These are phyloP conservation scores for Scopulariopsis brevicaulis DNA, from an alignment of 2,329 filamentous ascomycete genomes.

Conservation along the genomic window DNA sequence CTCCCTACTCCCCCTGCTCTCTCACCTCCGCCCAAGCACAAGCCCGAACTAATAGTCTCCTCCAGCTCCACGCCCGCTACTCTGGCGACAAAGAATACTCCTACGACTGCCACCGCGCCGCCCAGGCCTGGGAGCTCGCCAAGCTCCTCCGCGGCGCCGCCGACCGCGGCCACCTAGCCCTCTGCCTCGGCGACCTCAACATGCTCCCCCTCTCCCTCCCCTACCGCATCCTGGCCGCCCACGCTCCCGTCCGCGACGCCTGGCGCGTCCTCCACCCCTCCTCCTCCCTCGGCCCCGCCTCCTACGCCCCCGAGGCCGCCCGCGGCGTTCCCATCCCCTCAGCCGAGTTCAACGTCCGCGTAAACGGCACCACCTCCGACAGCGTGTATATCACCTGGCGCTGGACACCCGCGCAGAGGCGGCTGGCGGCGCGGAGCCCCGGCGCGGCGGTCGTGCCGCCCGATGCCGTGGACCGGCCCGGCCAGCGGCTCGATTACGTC, in stretches of 20 bases:
- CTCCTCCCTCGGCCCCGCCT: constrained; percentile 65
- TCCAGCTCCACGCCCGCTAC: constrained; percentile 69
- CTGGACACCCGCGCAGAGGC: constrained; percentile 64
- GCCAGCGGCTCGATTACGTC: constrained; percentile 91
- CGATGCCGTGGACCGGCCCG: constrained; percentile 55
- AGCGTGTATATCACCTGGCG: constrained; percentile 85
- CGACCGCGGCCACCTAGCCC: constrained; percentile 69
- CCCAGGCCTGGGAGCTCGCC: constrained; percentile 90
- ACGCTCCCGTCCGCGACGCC: constrained; percentile 67
- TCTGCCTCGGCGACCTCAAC: constrained; percentile 91
- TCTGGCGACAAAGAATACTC: constrained; percentile 68
- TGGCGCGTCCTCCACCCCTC: constrained; percentile 81
- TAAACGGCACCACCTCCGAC: constrained; percentile 84
- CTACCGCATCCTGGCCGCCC: constrained; percentile 69
- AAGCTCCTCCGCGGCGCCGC: constrained; percentile 77
- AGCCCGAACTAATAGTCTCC: neutral
- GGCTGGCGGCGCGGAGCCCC: constrained; percentile 50
- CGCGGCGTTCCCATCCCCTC: constrained; percentile 59
- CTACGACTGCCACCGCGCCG: constrained; percentile 81
- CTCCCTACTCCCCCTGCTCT: neutral
- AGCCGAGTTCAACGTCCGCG: constrained; percentile 63
- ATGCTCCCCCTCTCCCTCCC: constrained; percentile 83
- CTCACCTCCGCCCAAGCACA: neutral
- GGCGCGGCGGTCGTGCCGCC: constrained; percentile 45
- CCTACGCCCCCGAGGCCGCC: constrained; percentile 54